Conservation (phyloP, 148 eudicot species). For the Camellia granthamiana region DNA sequence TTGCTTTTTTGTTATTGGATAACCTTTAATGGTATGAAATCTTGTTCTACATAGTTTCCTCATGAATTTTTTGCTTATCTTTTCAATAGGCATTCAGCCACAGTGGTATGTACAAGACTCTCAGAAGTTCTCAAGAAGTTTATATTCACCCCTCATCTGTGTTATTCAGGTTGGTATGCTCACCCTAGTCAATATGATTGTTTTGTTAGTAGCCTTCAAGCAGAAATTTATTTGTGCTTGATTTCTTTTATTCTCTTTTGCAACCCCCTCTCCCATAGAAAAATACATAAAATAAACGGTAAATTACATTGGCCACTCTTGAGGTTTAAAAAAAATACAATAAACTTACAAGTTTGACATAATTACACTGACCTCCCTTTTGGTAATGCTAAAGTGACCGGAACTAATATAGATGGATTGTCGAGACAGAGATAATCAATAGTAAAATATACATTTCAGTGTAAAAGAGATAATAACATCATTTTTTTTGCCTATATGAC, state of each 20-base stretch:
- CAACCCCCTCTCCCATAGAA: too few species aligned
- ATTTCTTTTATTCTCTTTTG: background rate
- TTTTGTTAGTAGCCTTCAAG: background rate
- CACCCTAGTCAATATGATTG: background rate
- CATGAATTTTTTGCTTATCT: slow-evolving; percentile 15
- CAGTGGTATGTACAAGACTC: slow-evolving; percentile 87
- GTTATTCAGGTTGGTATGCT: slow-evolving; percentile 67
- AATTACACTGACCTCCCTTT: too few species aligned
- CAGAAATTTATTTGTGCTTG: background rate
- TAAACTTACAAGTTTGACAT: too few species aligned
- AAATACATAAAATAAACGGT: too few species aligned
- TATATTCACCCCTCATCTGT: slow-evolving; percentile 97
- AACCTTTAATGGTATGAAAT: background rate
- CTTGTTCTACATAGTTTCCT: background rate
- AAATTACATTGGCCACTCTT: too few species aligned
- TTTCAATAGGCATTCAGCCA: slow-evolving; percentile 71
- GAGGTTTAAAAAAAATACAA: too few species aligned
- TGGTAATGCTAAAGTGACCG: too few species aligned
- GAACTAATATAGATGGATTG: too few species aligned
- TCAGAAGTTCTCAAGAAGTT: slow-evolving; percentile 85
- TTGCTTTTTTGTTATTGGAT: background rate
- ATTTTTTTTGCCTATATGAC: too few species aligned
- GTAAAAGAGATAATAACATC: too few species aligned
- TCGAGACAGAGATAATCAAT: too few species aligned
- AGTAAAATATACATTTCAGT: too few species aligned